Evolutionary conservation across 2,329 filamentous ascomycete genomes (phyloP).

Genomic region (Aureobasidium vineae): DNA sequence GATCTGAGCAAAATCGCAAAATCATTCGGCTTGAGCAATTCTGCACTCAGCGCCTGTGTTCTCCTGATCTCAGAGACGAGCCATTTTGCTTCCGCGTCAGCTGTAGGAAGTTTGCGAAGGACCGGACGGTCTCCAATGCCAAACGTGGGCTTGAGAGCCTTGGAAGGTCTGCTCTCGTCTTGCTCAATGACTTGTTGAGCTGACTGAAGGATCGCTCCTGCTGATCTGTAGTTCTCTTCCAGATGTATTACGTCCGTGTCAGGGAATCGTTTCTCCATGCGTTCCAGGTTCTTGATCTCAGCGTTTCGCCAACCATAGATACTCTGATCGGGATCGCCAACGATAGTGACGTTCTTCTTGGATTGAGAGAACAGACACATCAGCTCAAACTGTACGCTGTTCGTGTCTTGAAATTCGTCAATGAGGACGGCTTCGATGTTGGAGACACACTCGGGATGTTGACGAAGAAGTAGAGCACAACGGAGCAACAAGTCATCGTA

Average conservation of each 20-base stretch:
- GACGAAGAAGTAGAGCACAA: constrained; percentile 74
- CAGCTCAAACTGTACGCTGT: constrained; percentile 88
- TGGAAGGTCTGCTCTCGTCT: constrained; percentile 75
- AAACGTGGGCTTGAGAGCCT: constrained; percentile 76
- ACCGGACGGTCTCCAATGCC: constrained; percentile 76
- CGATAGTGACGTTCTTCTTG: constrained; percentile 78
- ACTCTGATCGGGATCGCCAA: constrained; percentile 95
- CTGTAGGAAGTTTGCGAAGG: constrained; percentile 68
- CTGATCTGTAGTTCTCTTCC: constrained; percentile 93
- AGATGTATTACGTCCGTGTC: constrained; percentile 79
- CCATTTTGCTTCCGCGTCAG: constrained; percentile 78
- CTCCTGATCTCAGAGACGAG: constrained; percentile 80
- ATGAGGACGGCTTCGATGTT: constrained; percentile 91
- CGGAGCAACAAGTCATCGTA: constrained; percentile 89
- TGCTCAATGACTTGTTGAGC: constrained; percentile 89
- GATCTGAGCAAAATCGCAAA: constrained; percentile 86
- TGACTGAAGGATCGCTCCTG: constrained; percentile 74
- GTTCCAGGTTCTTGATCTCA: constrained; percentile 81
- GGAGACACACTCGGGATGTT: constrained; percentile 74
- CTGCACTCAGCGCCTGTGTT: constrained; percentile 66
- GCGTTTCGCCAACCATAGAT: constrained; percentile 96
- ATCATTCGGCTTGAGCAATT: constrained; percentile 70
- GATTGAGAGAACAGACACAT: constrained; percentile 82
- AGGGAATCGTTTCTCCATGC: constrained; percentile 73
- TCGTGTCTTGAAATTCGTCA: constrained; percentile 98